These are phyloP conservation scores for Malus sieversii DNA, from an alignment of 306 rosid species.

Conservation along the genomic window DNA sequence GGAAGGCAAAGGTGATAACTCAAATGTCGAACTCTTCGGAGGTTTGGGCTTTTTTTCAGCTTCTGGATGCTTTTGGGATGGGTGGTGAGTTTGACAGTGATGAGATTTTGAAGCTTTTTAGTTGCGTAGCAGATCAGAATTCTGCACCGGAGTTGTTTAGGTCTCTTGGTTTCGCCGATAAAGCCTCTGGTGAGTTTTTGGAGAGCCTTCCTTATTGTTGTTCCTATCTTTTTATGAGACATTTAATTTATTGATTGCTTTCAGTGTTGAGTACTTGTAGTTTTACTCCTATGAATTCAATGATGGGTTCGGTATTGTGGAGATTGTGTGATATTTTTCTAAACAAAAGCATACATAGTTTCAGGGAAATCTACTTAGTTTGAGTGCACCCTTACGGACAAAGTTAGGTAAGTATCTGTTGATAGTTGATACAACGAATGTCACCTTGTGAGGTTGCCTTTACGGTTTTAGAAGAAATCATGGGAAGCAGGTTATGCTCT, in stretches of 20 bases:
- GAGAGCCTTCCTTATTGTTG: neutral
- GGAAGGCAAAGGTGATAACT: conserved; percentile 21
- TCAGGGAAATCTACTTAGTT: neutral
- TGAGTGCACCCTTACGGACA: neutral
- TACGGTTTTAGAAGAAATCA: neutral
- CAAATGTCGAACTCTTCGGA: conserved; percentile 13
- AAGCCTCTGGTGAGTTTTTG: conserved; percentile 29
- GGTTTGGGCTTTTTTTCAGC: conserved; percentile 25
- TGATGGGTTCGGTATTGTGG: neutral
- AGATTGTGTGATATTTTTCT: neutral
- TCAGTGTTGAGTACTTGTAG: neutral
- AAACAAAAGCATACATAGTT: neutral
- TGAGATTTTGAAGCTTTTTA: conserved; percentile 21
- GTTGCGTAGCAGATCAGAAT: conserved; percentile 7
- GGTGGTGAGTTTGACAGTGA: conserved; percentile 19
- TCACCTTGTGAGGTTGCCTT: neutral
- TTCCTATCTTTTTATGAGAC: neutral
- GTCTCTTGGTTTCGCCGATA: conserved; percentile 31
- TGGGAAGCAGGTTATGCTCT: neutral
- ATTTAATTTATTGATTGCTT: neutral
- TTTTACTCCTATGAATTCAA: neutral
- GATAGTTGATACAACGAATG: neutral
- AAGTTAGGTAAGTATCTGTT: neutral
- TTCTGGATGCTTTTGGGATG: conserved; percentile 27
- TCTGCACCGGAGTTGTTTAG: conserved; percentile 27